Evolutionary conservation across 2,329 filamentous ascomycete species (phyloP).

Genomic region (Septoria linicola): DNA sequence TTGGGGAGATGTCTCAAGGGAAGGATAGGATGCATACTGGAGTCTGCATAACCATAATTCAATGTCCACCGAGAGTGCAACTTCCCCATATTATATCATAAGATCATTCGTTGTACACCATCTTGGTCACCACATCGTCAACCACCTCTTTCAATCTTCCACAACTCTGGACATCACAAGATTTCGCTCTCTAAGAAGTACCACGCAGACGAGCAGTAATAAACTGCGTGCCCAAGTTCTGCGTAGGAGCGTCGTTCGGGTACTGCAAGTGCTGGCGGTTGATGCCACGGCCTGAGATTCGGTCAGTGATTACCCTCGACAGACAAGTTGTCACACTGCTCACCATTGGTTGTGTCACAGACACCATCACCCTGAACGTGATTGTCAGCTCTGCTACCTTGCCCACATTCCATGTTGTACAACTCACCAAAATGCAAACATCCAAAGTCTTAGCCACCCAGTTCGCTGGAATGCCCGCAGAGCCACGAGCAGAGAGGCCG

Average conservation of each 20-base stretch:
- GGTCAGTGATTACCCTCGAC: neutral
- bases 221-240: slow-evolving; percentile 35
- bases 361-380: slow-evolving; percentile 38
- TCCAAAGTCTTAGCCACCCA: slow-evolving; percentile 41
- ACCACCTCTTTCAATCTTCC: no score
- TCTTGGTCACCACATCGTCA: no score
- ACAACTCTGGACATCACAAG: no score
- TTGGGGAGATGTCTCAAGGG: no score
- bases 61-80: no score
- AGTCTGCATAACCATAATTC: no score
- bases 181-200: slow-evolving; percentile 9
- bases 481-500: slow-evolving; percentile 23
- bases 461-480: slow-evolving; percentile 32
- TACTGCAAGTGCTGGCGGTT: slow-evolving; percentile 37
- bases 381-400: no score
- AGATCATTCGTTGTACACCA: no score
- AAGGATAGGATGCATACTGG: no score
- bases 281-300: slow-evolving; percentile 32
- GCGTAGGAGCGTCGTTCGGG: slow-evolving; percentile 29
- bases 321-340: neutral
- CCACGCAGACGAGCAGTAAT: slow-evolving; percentile 24
- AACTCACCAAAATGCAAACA: slow-evolving; percentile 32
- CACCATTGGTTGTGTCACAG: slow-evolving; percentile 37
- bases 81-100: no score
- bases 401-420: no score